These are phyloP conservation scores for Prosopis cineraria DNA, from an alignment of 306 rosid genomes.

Conservation along the genomic window DNA sequence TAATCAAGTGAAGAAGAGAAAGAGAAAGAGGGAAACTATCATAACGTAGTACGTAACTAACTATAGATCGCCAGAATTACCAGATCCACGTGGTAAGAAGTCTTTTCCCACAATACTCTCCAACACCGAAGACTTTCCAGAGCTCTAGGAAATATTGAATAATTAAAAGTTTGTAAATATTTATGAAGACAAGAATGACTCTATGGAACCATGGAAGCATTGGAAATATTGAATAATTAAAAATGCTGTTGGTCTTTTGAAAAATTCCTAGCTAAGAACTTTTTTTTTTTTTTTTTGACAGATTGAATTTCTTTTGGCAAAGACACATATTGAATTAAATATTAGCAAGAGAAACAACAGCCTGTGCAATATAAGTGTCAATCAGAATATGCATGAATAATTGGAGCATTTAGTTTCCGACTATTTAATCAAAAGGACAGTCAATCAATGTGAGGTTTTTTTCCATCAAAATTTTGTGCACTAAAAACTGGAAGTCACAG, in stretches of 20 bases:
- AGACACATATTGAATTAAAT: not conserved
- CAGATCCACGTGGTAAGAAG: constrained; percentile 99
- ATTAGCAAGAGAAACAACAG: not conserved
- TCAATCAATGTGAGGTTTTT: not conserved
- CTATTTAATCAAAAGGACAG: not conserved
- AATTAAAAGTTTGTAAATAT: constrained; percentile 3
- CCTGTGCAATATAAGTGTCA: not conserved
- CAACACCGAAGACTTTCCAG: constrained; percentile 95
- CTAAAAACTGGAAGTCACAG: not conserved
- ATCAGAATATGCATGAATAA: not conserved
- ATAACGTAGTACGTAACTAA: not conserved
- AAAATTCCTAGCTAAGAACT: not conserved
- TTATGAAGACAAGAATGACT: not conserved
- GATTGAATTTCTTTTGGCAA: too few relatives aligned
- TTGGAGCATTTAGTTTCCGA: not conserved
- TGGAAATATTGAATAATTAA: not conserved
- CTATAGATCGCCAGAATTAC: constrained; percentile 42
- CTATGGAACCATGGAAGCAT: not conserved
- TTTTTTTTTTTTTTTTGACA: not conserved
- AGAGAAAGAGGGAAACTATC: not conserved
- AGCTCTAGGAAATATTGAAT: constrained; percentile 59
- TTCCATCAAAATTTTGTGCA: not conserved
- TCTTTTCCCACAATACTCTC: constrained; percentile 99
- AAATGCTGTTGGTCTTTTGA: not conserved
- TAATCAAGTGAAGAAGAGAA: constrained; percentile 10